Conservation (phyloP, 306 rosid species). For the Pyrus betulifolia region DNA sequence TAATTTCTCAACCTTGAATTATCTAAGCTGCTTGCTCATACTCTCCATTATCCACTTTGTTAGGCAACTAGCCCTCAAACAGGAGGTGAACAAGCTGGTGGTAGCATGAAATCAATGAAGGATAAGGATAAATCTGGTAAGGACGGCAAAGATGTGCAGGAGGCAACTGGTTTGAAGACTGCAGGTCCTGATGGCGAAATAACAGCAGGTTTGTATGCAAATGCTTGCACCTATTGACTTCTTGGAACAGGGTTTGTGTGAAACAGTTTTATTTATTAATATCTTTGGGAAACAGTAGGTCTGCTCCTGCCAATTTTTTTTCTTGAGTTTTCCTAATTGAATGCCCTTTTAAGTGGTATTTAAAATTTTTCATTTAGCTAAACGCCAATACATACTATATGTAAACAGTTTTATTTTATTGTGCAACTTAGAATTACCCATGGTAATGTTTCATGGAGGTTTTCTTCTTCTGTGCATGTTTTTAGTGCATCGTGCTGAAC, state of each 20-base stretch:
- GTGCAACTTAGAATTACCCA: not conserved
- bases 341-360: not conserved
- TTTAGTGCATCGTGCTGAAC: not conserved
- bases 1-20: not conserved
- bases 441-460: not conserved
- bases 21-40: constrained; percentile 9
- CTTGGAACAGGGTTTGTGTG: not conserved
- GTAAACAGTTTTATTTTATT: not conserved
- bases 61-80: constrained; percentile 90
- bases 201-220: constrained; percentile 69
- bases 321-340: not conserved
- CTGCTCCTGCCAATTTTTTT: not conserved
- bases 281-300: not conserved
- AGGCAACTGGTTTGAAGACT: constrained; percentile 77
- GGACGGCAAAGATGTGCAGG: constrained; percentile 75
- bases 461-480: not conserved
- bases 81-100: constrained; percentile 61
- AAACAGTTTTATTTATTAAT: not conserved
- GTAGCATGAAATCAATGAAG: constrained; percentile 79
- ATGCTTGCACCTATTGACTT: not conserved
- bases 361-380: not conserved
- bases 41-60: constrained; percentile 6
- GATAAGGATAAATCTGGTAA: constrained; percentile 87
- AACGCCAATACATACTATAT: not conserved
- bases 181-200: constrained; percentile 99